Base-by-base conservation (phyloP, 2,329 filamentous ascomycete species). In the Balansia obtecta region DNA sequence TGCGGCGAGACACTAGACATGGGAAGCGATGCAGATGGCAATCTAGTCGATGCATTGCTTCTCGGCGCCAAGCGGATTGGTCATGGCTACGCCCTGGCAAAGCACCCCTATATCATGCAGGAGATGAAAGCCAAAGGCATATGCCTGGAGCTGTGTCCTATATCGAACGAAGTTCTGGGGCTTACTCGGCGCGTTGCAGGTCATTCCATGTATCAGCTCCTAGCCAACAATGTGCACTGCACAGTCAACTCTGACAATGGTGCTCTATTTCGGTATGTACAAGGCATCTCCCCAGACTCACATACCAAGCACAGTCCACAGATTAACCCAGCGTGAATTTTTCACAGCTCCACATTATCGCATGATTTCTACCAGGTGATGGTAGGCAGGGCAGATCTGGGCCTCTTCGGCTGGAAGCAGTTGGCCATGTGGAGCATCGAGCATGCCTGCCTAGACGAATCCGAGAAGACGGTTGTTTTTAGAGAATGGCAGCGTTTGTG, bases 351-450 rank as follows among this genome's bases (percentile, higher is more conserved):
- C 13, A 80, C 80, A 2, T 72, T 88, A 42, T 83, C 82, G 1
- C 83, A 88, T 56, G 85, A 89, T 60, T 88, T 88, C 60, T 88
- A 88, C 61, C 85, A 89, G 60, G 74, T 83, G 52, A 80, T 88
- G 72, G 75, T 85, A 8, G 85, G 85, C 45, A 80, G 79, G 43
- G 70, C 74, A 12, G 74, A 79, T 51, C 86, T 88, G 74, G 77
- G 73, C 16, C 64, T 89, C 0, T 78, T 78, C 54, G 84, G 84
- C 42, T 86, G 84, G 81, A 83, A 83, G 60, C 83, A 88, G 63
- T 72, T 84, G 20, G 71, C 71, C 15, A 65, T 75, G 55, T 83
- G 80, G 80, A 83, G 80, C 57, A 65, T 84, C 13, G 69, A 80
- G 51, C 78, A 84, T 60, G 70, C 79, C 1, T 82, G 77, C 57